These are phyloP conservation scores for Colletotrichum brevisporum DNA, from an alignment of 2,329 filamentous ascomycete species.

Conservation along the genomic window DNA sequence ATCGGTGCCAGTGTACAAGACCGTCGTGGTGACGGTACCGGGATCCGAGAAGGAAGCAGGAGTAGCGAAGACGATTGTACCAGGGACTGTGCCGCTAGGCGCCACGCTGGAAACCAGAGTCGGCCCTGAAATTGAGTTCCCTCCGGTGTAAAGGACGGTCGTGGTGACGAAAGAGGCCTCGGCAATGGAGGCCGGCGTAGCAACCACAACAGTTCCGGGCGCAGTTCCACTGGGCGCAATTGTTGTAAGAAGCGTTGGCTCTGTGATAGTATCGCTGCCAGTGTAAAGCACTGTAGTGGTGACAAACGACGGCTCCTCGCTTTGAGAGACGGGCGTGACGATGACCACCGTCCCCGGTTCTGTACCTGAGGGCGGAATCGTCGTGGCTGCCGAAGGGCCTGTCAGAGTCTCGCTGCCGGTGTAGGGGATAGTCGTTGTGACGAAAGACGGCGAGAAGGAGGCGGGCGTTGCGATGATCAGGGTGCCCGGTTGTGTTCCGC, in stretches of 20 bases:
- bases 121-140: neutral
- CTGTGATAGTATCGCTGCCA: neutral
- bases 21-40: constrained; percentile 11
- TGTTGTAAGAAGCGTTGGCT: neutral
- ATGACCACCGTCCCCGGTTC: neutral
- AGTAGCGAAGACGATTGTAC: neutral
- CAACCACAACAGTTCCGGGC: neutral
- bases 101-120: neutral
- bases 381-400: neutral
- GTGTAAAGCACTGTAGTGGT: constrained; percentile 4
- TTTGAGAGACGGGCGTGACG: neutral
- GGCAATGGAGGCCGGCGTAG: neutral
- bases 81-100: constrained; percentile 1
- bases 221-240: neutral
- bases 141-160: constrained; percentile 13
- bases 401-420: neutral
- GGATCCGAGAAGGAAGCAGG: neutral
- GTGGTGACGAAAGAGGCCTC: constrained; percentile 3
- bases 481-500: constrained; percentile 9
- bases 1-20: constrained; percentile 8
- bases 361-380: neutral
- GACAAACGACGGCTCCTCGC: neutral
- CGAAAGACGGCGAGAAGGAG: neutral
- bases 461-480: neutral
- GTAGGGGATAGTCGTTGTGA: neutral